Conservation (phyloP, 2,329 filamentous ascomycete genomes). For the Myriangium duriaei region DNA sequence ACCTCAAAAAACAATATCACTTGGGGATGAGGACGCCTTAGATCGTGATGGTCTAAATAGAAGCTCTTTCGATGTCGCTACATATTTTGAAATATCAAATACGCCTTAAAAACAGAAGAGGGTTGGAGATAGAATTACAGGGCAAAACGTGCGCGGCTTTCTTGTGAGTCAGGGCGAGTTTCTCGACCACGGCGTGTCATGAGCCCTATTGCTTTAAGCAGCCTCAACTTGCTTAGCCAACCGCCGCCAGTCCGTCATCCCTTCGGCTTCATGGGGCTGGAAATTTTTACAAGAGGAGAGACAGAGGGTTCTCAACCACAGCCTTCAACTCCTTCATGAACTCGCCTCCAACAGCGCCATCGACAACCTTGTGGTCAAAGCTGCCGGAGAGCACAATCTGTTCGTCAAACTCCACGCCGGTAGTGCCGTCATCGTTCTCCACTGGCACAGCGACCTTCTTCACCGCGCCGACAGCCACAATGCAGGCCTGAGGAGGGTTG, state of each 20-base stretch:
- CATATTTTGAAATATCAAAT: neutral
- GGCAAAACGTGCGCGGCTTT: too few relatives aligned
- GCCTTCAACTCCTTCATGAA: conserved; percentile 97
- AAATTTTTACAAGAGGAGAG: conserved; percentile 64
- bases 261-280: too few relatives aligned
- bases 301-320: conserved; percentile 91
- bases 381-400: conserved; percentile 89
- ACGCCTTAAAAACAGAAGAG: neutral
- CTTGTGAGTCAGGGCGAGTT: too few relatives aligned
- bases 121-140: neutral
- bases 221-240: too few relatives aligned
- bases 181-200: too few relatives aligned
- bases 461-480: conserved; percentile 86
- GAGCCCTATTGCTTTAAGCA: too few relatives aligned
- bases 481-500: conserved; percentile 94
- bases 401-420: conserved; percentile 77
- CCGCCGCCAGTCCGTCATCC: too few relatives aligned
- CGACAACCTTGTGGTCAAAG: conserved; percentile 98
- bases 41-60: too few relatives aligned
- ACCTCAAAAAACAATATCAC: too few relatives aligned
- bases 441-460: conserved; percentile 87
- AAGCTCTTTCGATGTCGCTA: neutral
- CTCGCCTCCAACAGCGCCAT: conserved; percentile 90
- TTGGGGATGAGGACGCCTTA: too few relatives aligned
- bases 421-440: conserved; percentile 70